Percentiles rank a stretch among this genome's conserved stretches.
These are phyloP conservation scores for Nicotiana benthamiana DNA, from an alignment of 257 asterid species.

Conservation along the genomic window DNA sequence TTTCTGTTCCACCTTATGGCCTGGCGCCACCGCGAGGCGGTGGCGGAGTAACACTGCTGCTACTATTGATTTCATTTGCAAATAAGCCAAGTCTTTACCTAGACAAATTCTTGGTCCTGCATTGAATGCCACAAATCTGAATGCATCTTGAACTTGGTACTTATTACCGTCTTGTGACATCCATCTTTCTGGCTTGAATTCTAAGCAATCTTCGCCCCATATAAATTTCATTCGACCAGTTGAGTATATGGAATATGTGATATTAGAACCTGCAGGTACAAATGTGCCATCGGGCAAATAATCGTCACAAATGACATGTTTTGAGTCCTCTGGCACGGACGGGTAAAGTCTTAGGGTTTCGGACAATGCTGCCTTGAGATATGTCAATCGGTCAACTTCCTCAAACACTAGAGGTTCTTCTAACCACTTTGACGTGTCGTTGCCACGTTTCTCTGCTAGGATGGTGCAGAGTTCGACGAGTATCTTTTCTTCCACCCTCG, in stretches of 20 bases:
- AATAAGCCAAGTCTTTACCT: constrained; percentile 50
- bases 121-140: constrained; percentile 43
- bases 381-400: constrained; percentile 46
- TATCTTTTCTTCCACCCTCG: constrained; percentile 49
- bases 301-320: constrained; percentile 47
- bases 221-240: constrained; percentile 50
- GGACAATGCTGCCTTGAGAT: constrained; percentile 54
- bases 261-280: constrained; percentile 48
- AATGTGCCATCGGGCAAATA: constrained; percentile 56
- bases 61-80: constrained; percentile 56
- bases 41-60: constrained; percentile 52
- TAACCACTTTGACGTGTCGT: constrained; percentile 28
- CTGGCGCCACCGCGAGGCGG: constrained; percentile 35
- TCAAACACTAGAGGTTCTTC: constrained; percentile 48
- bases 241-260: constrained; percentile 57
- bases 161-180: constrained; percentile 33
- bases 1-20: constrained; percentile 54
- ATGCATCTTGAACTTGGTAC: constrained; percentile 32
- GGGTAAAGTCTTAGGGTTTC: constrained; percentile 61
- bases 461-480: constrained; percentile 26
- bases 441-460: constrained; percentile 40
- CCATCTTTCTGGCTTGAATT: constrained; percentile 65
- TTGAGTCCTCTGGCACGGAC: constrained; percentile 61
- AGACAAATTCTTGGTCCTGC: constrained; percentile 57
- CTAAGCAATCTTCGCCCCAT: constrained; percentile 55